Evolutionary conservation across 805 yeast species (phyloP).

Genomic region (Candida andamanensis): DNA sequence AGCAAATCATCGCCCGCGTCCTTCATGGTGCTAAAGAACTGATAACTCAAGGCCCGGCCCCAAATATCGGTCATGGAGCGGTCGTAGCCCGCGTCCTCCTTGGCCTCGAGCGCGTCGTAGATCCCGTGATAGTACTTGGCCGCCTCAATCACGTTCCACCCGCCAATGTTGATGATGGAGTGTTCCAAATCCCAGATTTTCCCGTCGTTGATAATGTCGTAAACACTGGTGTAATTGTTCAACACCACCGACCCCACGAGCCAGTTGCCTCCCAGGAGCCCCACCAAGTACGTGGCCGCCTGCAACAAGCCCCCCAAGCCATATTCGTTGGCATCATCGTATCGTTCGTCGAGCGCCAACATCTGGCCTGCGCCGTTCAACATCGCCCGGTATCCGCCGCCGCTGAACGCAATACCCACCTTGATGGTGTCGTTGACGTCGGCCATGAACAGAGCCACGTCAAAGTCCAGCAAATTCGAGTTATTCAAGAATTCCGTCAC

Average conservation of each 20-base stretch:
- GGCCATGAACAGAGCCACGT: slow-evolving; percentile 35
- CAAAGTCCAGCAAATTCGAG: slow-evolving; percentile 44
- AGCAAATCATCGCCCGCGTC: slow-evolving; percentile 23
- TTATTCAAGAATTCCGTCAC: slow-evolving; percentile 42
- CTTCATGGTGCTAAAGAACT: slow-evolving; percentile 27
- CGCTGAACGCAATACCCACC: slow-evolving; percentile 33
- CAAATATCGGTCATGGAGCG: slow-evolving; percentile 37
- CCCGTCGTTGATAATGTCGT: slow-evolving; percentile 23
- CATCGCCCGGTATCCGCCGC: slow-evolving; percentile 90
- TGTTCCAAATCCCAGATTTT: slow-evolving; percentile 38
- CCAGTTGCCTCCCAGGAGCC: slow-evolving; percentile 61
- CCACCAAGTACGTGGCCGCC: slow-evolving; percentile 67
- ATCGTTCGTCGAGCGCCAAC: slow-evolving; percentile 72
- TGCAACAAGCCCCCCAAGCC: slow-evolving; percentile 79
- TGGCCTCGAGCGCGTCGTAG: slow-evolving; percentile 23
- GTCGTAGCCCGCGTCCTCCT: slow-evolving; percentile 34
- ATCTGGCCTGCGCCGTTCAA: slow-evolving; percentile 79
- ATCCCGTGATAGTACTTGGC: slow-evolving; percentile 43
- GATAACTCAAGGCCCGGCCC: slow-evolving; percentile 39
- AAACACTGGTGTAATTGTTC: slow-evolving; percentile 54
- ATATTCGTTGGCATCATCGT: slow-evolving; percentile 42
- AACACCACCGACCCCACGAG: slow-evolving; percentile 62
- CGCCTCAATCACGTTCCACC: slow-evolving; percentile 58
- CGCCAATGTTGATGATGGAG: slow-evolving; percentile 70
- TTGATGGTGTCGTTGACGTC: slow-evolving; percentile 23